Conservation (phyloP, 768 basidiomycete species). For the Trametes sanguinea region DNA sequence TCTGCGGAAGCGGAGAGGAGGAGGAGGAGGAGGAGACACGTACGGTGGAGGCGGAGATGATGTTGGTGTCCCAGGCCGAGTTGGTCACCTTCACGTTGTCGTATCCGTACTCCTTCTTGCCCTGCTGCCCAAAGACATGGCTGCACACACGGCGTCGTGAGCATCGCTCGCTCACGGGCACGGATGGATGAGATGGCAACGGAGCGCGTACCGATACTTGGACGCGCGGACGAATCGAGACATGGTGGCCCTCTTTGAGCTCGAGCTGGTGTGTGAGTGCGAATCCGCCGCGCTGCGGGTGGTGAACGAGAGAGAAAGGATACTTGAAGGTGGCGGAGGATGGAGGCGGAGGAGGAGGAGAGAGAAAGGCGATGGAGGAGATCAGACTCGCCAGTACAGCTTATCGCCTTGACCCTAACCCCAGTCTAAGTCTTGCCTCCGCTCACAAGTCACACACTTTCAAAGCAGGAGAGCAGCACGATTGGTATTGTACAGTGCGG, state of each 20-base stretch:
- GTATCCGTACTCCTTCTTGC: conserved; percentile 79
- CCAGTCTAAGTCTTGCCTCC: not conserved
- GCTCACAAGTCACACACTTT: no score
- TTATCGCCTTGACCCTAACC: conserved; percentile 2
- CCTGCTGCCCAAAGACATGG: conserved; percentile 88
- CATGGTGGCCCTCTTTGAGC: conserved; percentile 9
- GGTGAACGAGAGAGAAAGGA: not conserved
- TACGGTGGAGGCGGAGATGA: conserved; percentile 83
- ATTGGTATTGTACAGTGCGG: not conserved
- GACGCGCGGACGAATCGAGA: conserved; percentile 29
- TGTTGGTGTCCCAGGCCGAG: conserved; percentile 96
- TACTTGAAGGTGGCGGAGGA: not conserved
- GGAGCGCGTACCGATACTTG: conserved; percentile 27
- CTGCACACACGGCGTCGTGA: conserved; percentile 40
- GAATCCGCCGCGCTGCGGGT: not conserved
- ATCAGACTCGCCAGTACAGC: not conserved
- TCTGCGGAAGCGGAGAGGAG: not conserved
- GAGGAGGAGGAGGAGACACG: conserved; percentile 30
- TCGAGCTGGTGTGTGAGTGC: not conserved
- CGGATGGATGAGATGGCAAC: not conserved
- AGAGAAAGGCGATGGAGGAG: conserved; percentile 5
- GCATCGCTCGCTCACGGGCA: not conserved
- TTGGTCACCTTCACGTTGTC: conserved; percentile 87
- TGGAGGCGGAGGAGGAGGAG: not conserved
- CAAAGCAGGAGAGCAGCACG: not conserved